Base-by-base conservation (phyloP, 108 stramenopile genomes). In the Cyclotella cryptica region DNA sequence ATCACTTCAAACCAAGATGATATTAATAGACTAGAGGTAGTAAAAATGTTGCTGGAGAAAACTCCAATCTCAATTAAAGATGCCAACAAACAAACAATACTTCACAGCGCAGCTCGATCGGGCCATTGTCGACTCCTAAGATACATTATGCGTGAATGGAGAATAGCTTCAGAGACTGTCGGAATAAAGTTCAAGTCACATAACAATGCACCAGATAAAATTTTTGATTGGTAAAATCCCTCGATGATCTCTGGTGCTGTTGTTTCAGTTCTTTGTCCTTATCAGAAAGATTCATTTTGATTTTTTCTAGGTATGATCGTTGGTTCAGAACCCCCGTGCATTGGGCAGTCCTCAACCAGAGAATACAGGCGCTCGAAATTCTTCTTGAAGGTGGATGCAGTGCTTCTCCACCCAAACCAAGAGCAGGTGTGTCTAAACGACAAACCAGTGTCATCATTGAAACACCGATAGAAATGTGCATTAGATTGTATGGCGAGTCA, bases 331-430 rank as follows among this genome's bases (percentile, higher is more conserved):
- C 92, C 3, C 89, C 95, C 14, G 92, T 93, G 27, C 95, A 96
- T 71, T 96, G 95, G 95, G 92, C 95, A 9, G 80, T 91, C 21
- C 70, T 96, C 46, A 92, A 96, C 74, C 87, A 89, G 30, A 78
- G 86, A 42, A 72, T 87, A 19, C 78, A 82, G 19, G 79, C 91
- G 1, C 80, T 93, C n/a, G 45, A 60, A 42, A 69, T 89, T 14
- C 72, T 90, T n/a, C 58, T 95, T 24, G 72, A 83, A 21, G 59
- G 70, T 13, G 94, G 94, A 13, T 93, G 88, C 53, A 81, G 79
- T 72, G 81, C 94, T 13, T 70, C 67, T 47, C 92, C 92, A 26
- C 75, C 76, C 19, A 81, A 85, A 29, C 88, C 88, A 4, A 83
- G 77, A 57, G 10, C 57, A 1, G 73, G 67, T 1, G 66, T 80